Conservation (phyloP, 2,329 filamentous ascomycete genomes). For the Gyromitra esculenta region DNA sequence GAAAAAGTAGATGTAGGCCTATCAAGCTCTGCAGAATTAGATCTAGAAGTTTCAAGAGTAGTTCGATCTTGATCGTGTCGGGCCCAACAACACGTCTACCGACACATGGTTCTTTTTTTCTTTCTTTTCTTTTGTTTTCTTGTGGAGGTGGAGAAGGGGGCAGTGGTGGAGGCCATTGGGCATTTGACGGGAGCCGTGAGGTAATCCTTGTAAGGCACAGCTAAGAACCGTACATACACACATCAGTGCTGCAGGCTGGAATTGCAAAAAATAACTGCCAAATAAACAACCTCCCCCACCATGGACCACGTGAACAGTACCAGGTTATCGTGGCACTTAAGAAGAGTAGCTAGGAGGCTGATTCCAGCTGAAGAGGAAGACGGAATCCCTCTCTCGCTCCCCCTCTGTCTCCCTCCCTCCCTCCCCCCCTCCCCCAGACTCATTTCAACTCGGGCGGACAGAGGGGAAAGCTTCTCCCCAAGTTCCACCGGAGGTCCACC, state of each 20-base stretch:
- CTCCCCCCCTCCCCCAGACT: conserved; percentile 5
- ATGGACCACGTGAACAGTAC: conserved; percentile 37
- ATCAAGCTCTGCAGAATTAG: conserved; percentile 24
- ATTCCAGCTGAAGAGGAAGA: too few relatives aligned
- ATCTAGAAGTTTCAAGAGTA: conserved; percentile 40
- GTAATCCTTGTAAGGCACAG: conserved; percentile 47
- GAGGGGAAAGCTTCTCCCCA: conserved; percentile 6
- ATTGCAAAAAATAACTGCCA: conserved; percentile 30
- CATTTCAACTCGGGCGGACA: conserved; percentile 45
- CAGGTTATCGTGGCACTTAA: conserved; percentile 43
- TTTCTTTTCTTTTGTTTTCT: background rate
- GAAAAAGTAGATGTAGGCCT: conserved; percentile 15
- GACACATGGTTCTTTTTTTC: conserved; percentile 44
- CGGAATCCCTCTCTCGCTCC: too few relatives aligned
- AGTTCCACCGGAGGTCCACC: conserved; percentile 7
- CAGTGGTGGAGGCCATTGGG: conserved; percentile 23
- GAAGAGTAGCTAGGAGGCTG: background rate
- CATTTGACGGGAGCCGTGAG: conserved; percentile 21
- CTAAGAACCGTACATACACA: background rate
- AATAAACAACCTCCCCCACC: conserved; percentile 34
- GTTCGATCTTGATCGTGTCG: conserved; percentile 43
- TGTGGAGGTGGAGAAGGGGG: background rate
- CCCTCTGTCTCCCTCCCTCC: background rate
- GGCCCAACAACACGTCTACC: conserved; percentile 49
- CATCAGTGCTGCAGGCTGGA: conserved; percentile 34